Evolutionary conservation across 495 filamentous ascomycete species (phyloP), one percentile per base, ranked within the genome.

Genomic region (Tirmania nivea): DNA sequence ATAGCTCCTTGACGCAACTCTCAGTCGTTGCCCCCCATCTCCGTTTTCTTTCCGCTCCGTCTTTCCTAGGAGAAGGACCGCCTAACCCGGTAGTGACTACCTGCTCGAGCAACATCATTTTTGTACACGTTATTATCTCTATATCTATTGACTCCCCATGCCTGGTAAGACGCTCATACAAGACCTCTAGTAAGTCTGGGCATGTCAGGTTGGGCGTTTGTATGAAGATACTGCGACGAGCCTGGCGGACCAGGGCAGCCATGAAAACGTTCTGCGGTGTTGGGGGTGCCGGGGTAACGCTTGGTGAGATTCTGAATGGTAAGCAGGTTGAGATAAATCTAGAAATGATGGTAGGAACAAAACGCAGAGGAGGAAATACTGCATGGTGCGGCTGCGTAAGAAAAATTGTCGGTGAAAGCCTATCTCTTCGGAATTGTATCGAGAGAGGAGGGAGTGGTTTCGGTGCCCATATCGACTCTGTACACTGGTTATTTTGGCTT

Each of bases 141-240:
- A 87, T 72, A 35, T 77, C 60, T 17, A 86, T 73, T 16, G 16
- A 12, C 39, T 45, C 39, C 39, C 39, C 39, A 3, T 81, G 78
- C 2, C 80, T 70, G 0, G 56, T 48, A 0, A 74, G 57, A 0
- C 72, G 70, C 2, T 56, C 48, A n/a, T 63, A 53, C 11, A 79
- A 59, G 8, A 73, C 74, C 0, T 65, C 66, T 36, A 81, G 55
- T 14, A 81, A 71, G 0, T 77, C 71, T 21, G 65, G 58, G 10
- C 71, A 77, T 3, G 81, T 86, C 3, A 86, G 58, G 53, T 86
- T 86, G 0, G 83, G 83, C 1, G 80, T 83, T 58, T 84, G 78
- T 14, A 86, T 67, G 56, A 74, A 78, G 51, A 86, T 75, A 5
- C 62, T 68, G 35, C 54, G 62, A 37, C 66, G 63, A 2, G 82